Base-by-base conservation (phyloP, 2,329 filamentous ascomycete species). In the Aspergillus piperis region DNA sequence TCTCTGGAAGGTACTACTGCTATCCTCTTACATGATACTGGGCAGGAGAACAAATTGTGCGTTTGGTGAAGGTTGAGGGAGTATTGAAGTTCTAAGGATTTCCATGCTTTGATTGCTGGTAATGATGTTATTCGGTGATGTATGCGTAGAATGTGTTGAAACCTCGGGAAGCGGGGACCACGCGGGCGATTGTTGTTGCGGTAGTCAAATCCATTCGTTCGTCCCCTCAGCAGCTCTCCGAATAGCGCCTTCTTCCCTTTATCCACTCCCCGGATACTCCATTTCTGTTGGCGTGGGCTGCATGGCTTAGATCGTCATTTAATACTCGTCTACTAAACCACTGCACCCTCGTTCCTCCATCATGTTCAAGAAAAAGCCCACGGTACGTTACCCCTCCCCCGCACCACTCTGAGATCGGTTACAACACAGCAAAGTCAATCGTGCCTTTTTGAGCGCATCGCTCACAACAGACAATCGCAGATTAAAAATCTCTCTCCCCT, bases 401-500 rank as follows among this genome's bases (percentile, higher is more conserved):
- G 67, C 68, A 71, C 56, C 67, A 42, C 52, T 64, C 65, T 66
- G 19, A 8, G 11, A 48, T n/a, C 44, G 39, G 39, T 19, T 19
- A 41, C 42, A 10, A 47, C 21, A 19, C 13, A 6, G 10, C 19
- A 21, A 49, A 23, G 65, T 69, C 68, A 54, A 50, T 52, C 30
- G 49, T 48, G 17, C 19, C 17, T 27, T 19, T 42, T 42, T 10
- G 25, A 17, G 23, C 32, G 30, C 10, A 3, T 38, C 39, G 21
- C 57, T 53, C 25, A 59, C 15, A 25, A 21, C 17, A 27, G 39
- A 6, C 27, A 23, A 60, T 19, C 5, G 30, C 23, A 87, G 81
- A 84, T 90, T 78, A 90, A 90, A 77, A 85, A 87, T 17, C 78
- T 88, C 11, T 82, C 87, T 3, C 86, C 88, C 42, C 76, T 90